Evolutionary conservation across 2,329 filamentous ascomycete species (phyloP).

Genomic region (Penicillium sp.): DNA sequence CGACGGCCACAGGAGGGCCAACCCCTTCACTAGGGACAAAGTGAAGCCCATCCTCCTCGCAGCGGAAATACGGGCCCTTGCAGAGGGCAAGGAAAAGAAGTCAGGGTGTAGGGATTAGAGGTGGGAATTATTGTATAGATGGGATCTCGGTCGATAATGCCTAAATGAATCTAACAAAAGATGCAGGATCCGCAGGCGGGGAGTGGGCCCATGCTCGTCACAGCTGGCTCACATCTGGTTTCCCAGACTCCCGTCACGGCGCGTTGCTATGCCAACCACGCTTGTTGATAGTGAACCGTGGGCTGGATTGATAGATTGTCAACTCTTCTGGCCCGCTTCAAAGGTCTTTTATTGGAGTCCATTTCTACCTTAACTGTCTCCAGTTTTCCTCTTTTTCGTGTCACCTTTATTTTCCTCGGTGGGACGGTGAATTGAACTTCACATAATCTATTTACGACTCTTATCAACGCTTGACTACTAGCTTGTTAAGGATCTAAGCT

Average conservation of each 20-base stretch:
- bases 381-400: constrained; percentile 11
- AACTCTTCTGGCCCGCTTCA: constrained; percentile 33
- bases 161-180: background rate
- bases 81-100: constrained; percentile 13
- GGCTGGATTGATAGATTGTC: constrained; percentile 32
- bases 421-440: background rate
- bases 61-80: constrained; percentile 17
- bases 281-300: constrained; percentile 42
- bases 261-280: constrained; percentile 41
- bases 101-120: constrained; percentile 5
- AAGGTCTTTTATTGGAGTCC: constrained; percentile 27
- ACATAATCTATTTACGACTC: background rate
- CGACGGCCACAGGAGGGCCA: constrained; percentile 15
- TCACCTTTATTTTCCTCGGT: background rate
- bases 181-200: constrained; percentile 7
- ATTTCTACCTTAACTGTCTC: constrained; percentile 21
- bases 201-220: constrained; percentile 21
- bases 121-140: constrained; percentile 1
- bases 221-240: constrained; percentile 22
- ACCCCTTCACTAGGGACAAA: constrained; percentile 3
- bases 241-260: constrained; percentile 30
- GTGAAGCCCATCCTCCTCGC: constrained; percentile 11
- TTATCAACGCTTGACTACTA: constrained; percentile 1
- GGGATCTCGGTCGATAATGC: constrained; percentile 2
- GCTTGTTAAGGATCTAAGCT: constrained; percentile 19